Base-by-base conservation (phyloP, 495 filamentous ascomycete species). In the Patellaria atrata region DNA sequence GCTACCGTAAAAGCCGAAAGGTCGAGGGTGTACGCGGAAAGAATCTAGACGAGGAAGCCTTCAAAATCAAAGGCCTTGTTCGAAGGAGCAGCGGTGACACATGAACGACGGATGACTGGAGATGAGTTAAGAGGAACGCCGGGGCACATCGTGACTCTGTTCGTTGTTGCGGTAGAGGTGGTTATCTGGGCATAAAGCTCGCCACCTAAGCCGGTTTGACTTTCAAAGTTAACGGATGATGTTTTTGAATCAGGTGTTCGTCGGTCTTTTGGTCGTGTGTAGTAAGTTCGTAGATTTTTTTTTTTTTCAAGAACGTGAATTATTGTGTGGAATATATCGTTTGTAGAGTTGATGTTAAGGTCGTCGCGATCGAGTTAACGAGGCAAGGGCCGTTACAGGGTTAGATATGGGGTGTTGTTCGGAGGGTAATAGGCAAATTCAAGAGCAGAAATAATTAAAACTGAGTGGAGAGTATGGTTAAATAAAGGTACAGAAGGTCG, bases 51-150 rank as follows among this genome's bases (percentile, higher is more conserved):
- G 45, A 37, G 20, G 25, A 39, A 34, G 24, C 30, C 38, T 45
- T 32, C 43, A 27, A 19, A 43, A 34, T 21, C 32, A 40, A 44
- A 40, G 43, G 40, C 26, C 39, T 43, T 51, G 43, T 44, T 40
- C 41, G 25, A 43, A 26, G 43, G 22, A 33, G 36, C 30, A 17
- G 27, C 32, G 37, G 44, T 40, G 44, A 48, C 33, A 31, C 48
- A 44, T 51, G 48, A 37, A 45, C 44, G 40, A 48, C 44, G 41
- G 37, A 41, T 48, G 44, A 48, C 48, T 48, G 48, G 48, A 51
- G 48, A 11, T 26, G 23, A 8, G 8, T 26, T 43, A 33, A 27
- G 22, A 10, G 30, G 29, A 25, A 17, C 25, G 18, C 25, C 22
- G 30, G 30, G 45, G 45, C 38, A 25, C 45, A 49, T 49, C 24